Conservation (phyloP, 345 rosid genomes). For the Rubroshorea leprosula region DNA sequence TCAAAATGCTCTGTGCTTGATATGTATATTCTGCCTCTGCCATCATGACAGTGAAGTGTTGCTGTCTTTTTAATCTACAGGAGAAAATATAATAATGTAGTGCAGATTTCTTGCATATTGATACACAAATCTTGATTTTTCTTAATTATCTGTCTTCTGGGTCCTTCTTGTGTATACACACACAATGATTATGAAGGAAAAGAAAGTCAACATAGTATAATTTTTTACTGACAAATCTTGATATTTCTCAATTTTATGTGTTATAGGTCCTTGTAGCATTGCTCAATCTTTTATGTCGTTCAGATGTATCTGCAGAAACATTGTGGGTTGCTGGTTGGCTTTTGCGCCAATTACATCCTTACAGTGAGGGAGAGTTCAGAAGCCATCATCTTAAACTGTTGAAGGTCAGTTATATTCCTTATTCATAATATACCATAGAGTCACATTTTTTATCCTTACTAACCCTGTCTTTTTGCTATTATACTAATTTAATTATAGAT, state of each 20-base stretch:
- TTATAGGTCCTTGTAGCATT: slow-evolving; percentile 84
- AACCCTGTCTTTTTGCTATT: not conserved
- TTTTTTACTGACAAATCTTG: not conserved
- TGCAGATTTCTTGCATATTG: too few relatives aligned
- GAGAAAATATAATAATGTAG: too few relatives aligned
- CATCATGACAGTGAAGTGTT: not conserved
- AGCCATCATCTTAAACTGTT: slow-evolving; percentile 63
- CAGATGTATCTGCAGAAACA: slow-evolving; percentile 81
- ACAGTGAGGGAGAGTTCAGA: slow-evolving; percentile 80
- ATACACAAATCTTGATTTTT: too few relatives aligned
- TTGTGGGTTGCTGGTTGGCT: slow-evolving; percentile 99
- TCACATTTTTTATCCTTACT: not conserved
- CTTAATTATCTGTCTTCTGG: too few relatives aligned
- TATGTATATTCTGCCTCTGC: not conserved
- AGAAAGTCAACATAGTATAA: not conserved
- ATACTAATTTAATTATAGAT: slow-evolving; percentile 1
- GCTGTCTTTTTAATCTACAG: not conserved
- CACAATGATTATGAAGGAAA: not conserved
- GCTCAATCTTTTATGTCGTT: slow-evolving; percentile 81
- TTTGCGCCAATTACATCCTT: slow-evolving; percentile 89
- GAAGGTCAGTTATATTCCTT: slow-evolving; percentile 37
- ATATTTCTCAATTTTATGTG: slow-evolving; percentile 10
- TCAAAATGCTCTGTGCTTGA: not conserved
- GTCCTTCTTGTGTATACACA: not conserved
- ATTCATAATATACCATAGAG: slow-evolving; percentile 1